phyloP scores from a whole-genome alignment of 768 basidiomycete species.

The Pisolithus orientalis region DNA sequence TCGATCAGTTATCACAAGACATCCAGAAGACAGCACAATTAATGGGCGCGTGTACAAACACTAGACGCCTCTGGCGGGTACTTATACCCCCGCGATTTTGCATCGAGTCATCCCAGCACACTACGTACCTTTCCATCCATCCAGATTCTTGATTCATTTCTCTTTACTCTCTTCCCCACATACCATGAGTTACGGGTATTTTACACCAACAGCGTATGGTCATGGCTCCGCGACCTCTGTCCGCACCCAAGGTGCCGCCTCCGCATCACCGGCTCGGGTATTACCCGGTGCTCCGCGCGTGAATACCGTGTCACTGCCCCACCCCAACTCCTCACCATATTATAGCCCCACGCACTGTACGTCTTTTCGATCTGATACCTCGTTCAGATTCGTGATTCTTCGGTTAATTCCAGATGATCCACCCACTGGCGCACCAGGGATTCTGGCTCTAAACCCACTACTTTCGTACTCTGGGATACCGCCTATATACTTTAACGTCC shows the following conservation, averaged over 20 bases:
- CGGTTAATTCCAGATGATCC: conserved; percentile 7
- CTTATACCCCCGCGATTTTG: conserved; percentile 19
- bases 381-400: not conserved
- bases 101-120: conserved; percentile 17
- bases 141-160: not conserved
- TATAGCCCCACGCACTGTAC: conserved; percentile 18
- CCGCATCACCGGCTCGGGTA: conserved; percentile 13
- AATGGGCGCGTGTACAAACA: conserved; percentile 12
- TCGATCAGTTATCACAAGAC: conserved; percentile 7
- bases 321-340: conserved; percentile 21
- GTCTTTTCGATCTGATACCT: not conserved
- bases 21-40: not conserved
- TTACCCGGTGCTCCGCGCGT: conserved; percentile 21
- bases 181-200: conserved; percentile 20
- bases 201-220: conserved; percentile 12
- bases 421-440: conserved; percentile 7
- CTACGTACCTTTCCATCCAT: not conserved
- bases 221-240: not conserved
- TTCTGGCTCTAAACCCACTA: conserved; percentile 21
- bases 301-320: conserved; percentile 24
- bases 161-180: not conserved
- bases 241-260: conserved; percentile 2
- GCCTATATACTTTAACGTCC: conserved; percentile 19
- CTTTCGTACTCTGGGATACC: conserved; percentile 14
- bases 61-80: conserved; percentile 14